Base-by-base conservation (phyloP, 768 basidiomycete species). In the Guyanaporus albipodus region DNA sequence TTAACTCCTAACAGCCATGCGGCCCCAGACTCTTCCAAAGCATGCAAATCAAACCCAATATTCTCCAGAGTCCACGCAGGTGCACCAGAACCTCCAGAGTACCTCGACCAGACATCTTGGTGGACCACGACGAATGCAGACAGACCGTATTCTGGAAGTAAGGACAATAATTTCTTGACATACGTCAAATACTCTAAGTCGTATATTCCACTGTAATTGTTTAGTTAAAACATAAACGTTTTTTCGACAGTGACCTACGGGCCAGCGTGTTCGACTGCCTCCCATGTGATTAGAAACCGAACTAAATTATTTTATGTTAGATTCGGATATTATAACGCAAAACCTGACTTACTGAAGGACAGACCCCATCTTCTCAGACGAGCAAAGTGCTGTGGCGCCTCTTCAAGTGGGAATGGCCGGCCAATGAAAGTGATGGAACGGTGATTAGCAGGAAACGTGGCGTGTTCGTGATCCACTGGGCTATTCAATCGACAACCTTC, bases 51-150 rank as follows among this genome's bases (percentile, higher is more conserved):
- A 52, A 98, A 91, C 0, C 95, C 96, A 8, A 83, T 85, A 9
- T 78, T 66, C 49, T 91, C 85, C 2, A 98, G 71, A 1, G 93
- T 96, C 95, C 96, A 99, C 4, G 89, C 91, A 1, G 96, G 96
- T 0, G 95, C 94, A 2, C 96, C 95, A 2, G 91, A 95, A 35
- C 95, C 95, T 8, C 95, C 95, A 3, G 83, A 82, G 57, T 93
- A 94, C 4, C 95, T 82, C 0, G 92, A 95, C 89, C 91, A 97
- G 26, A 97, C 91, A 62, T 97, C 92, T 64, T 95, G 95, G 62
- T 98, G 95, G 46, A 95, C 62, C 9, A 82, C 82, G 15, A 94
- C 76, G 55, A 89, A 90, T 3, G 85, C 85, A 4, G 74, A 71
- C 26, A 92, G 63, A 12, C 86, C 85, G 50, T 85, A 91, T 49